These are phyloP conservation scores for Schizophyllum commune DNA, from an alignment of 1,284 basidiomycete species.

Conservation along the genomic window DNA sequence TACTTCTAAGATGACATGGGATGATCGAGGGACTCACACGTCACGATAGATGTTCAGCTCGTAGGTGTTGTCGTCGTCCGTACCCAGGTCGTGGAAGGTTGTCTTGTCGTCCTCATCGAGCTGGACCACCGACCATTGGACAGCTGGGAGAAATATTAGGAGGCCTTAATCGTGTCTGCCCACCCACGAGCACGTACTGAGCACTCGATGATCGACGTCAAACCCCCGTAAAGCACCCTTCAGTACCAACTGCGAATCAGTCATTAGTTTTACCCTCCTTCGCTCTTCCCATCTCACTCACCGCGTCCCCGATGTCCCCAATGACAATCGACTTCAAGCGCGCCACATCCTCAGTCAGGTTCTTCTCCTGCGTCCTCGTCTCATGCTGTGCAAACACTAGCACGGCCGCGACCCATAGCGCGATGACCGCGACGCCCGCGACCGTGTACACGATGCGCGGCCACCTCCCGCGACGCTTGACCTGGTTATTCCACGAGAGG, in stretches of 20 bases:
- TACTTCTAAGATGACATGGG: background rate
- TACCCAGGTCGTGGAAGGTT: background rate
- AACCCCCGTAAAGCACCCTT: background rate
- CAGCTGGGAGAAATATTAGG: background rate
- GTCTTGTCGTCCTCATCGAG: background rate
- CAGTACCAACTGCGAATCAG: background rate
- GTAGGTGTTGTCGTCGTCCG: background rate
- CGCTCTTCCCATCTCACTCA: background rate
- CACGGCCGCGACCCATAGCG: background rate
- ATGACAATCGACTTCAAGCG: background rate
- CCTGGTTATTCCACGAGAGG: background rate
- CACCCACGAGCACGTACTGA: background rate
- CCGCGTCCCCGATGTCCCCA: background rate
- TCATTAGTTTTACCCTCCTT: background rate
- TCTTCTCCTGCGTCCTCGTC: background rate
- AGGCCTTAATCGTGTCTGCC: background rate
- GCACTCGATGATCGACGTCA: background rate
- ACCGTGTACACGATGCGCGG: background rate
- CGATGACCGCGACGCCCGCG: background rate
- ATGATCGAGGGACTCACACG: background rate
- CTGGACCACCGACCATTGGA: background rate
- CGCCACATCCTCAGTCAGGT: background rate
- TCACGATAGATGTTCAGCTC: background rate
- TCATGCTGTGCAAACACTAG: background rate
- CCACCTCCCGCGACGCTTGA: background rate